Percentiles rank a stretch among this genome's conserved stretches.
phyloP scores from a whole-genome alignment of 1,284 basidiomycete species.

The Ceratobasidium theobromae region DNA sequence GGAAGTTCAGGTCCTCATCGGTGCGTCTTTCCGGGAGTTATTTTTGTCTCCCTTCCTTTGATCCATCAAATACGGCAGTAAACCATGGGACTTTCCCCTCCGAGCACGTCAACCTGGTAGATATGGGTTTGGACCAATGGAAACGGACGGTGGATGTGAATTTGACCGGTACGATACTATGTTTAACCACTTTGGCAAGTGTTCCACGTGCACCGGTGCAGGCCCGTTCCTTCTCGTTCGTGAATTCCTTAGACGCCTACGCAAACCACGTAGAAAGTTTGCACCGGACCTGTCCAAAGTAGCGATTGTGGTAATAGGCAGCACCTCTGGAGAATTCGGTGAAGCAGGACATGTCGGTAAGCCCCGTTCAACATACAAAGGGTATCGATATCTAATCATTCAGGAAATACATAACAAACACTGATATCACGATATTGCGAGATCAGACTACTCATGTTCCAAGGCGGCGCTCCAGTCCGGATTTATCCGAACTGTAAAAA shows the following conservation, averaged over 20 bases:
- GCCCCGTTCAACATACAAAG: conserved; percentile 44
- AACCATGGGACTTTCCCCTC: conserved; percentile 64
- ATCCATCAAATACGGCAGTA: conserved; percentile 51
- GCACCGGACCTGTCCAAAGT: conserved; percentile 51
- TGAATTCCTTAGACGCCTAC: conserved; percentile 58
- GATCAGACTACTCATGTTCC: conserved; percentile 31
- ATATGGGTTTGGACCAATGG: conserved; percentile 68
- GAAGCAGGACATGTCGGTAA: conserved; percentile 69
- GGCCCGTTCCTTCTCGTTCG: conserved; percentile 61
- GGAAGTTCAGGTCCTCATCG: conserved; percentile 35
- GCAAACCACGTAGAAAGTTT: conserved; percentile 45
- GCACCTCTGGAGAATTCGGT: conserved; percentile 71
- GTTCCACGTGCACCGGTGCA: not conserved
- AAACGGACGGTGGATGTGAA: conserved; percentile 62
- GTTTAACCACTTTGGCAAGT: not conserved
- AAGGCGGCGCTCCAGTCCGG: conserved; percentile 70
- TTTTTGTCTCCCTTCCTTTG: conserved; percentile 45
- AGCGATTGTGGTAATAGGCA: conserved; percentile 65
- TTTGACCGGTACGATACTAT: conserved; percentile 52
- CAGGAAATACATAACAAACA: conserved; percentile 3
- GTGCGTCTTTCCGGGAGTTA: conserved; percentile 33
- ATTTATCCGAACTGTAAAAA: conserved; percentile 66
- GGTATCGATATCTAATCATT: conserved; percentile 33
- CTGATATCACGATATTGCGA: conserved; percentile 34
- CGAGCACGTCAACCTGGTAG: conserved; percentile 53